Evolutionary conservation across 768 basidiomycete species (phyloP).

Genomic region (Trichaptum fuscoviolaceum): DNA sequence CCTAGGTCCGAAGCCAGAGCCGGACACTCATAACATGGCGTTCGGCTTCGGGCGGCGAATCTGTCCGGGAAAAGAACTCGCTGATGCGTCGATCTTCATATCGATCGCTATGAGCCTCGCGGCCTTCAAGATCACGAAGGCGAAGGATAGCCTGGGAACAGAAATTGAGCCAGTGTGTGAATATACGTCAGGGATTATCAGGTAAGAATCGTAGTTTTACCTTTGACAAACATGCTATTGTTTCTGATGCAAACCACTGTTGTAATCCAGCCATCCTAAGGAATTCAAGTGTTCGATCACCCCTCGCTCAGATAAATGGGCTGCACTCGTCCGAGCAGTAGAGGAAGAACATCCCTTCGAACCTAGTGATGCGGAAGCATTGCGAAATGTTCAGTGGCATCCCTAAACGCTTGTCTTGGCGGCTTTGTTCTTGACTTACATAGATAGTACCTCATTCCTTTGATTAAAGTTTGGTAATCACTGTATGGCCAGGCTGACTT

Average conservation of each 20-base stretch:
- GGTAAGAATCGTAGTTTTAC: constrained; percentile 10
- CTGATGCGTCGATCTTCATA: constrained; percentile 26
- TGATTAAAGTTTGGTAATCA: no score
- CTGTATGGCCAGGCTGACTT: no score
- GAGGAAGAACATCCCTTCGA: neutral
- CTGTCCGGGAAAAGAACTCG: constrained; percentile 24
- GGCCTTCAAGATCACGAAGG: constrained; percentile 24
- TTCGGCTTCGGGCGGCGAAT: constrained; percentile 27
- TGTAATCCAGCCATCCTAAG: constrained; percentile 19
- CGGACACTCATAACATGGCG: constrained; percentile 18
- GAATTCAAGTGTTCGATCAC: constrained; percentile 23
- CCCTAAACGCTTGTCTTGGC: neutral
- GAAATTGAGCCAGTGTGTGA: constrained; percentile 21
- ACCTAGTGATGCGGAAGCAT: neutral
- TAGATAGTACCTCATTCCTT: no score
- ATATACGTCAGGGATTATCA: constrained; percentile 21
- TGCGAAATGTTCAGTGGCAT: neutral
- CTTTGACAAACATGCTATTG: neutral
- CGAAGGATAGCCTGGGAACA: constrained; percentile 20
- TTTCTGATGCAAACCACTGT: neutral
- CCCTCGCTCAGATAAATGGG: constrained; percentile 22
- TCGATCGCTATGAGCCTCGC: constrained; percentile 26
- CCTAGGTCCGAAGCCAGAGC: constrained; percentile 19
- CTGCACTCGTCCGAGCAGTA: constrained; percentile 14
- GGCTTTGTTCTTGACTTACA: neutral